A percentile compares a stretch with the other conserved stretches of the same genome.
phyloP scores from a whole-genome alignment of 1,284 basidiomycete genomes.

The Puccinia coronata region DNA sequence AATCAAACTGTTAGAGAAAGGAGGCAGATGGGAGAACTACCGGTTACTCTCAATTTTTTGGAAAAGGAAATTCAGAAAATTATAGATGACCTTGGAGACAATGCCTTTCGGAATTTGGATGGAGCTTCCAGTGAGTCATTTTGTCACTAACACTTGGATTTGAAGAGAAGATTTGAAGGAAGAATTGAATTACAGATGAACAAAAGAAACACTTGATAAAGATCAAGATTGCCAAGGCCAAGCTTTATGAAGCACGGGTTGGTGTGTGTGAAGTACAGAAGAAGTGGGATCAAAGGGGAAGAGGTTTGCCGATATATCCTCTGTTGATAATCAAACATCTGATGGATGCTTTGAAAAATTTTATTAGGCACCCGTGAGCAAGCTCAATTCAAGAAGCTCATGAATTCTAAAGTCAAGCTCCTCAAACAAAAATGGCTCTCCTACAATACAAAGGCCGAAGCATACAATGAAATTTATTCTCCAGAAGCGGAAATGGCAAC shows the following conservation, averaged over 20 bases:
- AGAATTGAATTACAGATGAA: background rate
- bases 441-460: background rate
- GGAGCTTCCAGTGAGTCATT: conserved; percentile 1
- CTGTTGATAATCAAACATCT: too few species aligned
- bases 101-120: background rate
- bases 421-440: background rate
- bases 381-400: background rate
- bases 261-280: background rate
- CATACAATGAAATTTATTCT: background rate
- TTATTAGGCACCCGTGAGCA: background rate
- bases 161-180: background rate
- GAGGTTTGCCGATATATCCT: background rate
- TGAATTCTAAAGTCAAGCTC: conserved; percentile 11
- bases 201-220: background rate
- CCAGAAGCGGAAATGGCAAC: background rate
- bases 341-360: too few species aligned
- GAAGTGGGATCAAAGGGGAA: background rate
- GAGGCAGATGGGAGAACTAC: background rate
- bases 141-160: background rate
- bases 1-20: background rate
- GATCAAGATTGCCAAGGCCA: background rate
- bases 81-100: background rate
- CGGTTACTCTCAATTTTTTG: background rate
- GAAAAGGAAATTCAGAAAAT: background rate
- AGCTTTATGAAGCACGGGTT: conserved; percentile 19